Conservation (phyloP, 2,329 filamentous ascomycete species). For the Aspergillus pseudoterreus region DNA sequence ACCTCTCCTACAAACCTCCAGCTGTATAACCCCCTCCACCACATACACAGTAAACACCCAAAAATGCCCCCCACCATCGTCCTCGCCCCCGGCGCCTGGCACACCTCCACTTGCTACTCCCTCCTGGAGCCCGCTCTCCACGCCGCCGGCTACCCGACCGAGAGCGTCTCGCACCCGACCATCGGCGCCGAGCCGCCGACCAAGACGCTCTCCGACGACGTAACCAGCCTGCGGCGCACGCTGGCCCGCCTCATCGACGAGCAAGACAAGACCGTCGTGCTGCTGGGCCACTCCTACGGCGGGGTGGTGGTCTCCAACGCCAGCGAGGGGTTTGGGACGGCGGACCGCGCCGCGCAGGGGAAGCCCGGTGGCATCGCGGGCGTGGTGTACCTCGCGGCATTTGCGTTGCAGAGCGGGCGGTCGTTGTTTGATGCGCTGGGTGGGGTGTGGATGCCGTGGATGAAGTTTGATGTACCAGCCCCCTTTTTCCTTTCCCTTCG, state of each 20-base stretch:
- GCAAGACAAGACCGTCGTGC: slow-evolving; percentile 20
- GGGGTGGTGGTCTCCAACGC: slow-evolving; percentile 29
- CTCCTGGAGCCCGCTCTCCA: slow-evolving; percentile 28
- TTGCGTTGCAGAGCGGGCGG: slow-evolving; percentile 32
- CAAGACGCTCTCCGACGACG: slow-evolving; percentile 35
- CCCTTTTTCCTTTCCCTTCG: not conserved
- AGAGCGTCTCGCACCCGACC: slow-evolving; percentile 27
- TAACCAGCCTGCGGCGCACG: slow-evolving; percentile 18
- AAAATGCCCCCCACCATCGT: slow-evolving; percentile 24
- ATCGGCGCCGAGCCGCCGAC: slow-evolving; percentile 28
- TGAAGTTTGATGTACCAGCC: slow-evolving; percentile 18
- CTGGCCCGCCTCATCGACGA: slow-evolving; percentile 25
- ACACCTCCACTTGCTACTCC: slow-evolving; percentile 29
- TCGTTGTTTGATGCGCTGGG: slow-evolving; percentile 29
- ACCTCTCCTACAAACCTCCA: no score
- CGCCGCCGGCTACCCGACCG: slow-evolving; percentile 29
- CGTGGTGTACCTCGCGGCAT: slow-evolving; percentile 32
- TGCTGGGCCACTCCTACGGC: slow-evolving; percentile 34
- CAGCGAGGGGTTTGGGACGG: slow-evolving; percentile 23
- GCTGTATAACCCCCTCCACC: no score
- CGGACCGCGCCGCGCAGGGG: slow-evolving; percentile 19
- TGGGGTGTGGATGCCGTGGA: slow-evolving; percentile 17
- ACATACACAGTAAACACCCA: not conserved
- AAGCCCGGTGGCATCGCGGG: slow-evolving; percentile 26
- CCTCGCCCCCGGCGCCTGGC: slow-evolving; percentile 41